Conservation (phyloP, 1,284 basidiomycete species). For the Acaromyces ingoldii region DNA sequence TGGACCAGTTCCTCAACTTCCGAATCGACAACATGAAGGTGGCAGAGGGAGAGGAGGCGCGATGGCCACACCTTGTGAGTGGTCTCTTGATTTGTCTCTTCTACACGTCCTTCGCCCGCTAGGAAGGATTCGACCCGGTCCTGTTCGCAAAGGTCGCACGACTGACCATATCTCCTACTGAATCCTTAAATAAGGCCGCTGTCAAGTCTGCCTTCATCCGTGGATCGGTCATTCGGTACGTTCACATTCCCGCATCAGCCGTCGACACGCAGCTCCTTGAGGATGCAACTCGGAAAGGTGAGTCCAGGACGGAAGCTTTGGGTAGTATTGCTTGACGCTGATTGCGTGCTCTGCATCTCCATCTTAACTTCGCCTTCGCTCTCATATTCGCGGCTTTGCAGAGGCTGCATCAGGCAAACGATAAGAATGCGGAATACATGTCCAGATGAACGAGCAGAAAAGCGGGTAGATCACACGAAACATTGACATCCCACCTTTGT, state of each 20-base stretch:
- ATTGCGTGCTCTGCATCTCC: not conserved
- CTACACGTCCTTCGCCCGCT: not conserved
- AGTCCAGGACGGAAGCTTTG: constrained; percentile 11
- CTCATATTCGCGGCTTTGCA: no score
- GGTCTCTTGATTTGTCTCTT: not conserved
- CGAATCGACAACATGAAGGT: constrained; percentile 90
- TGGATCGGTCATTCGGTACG: constrained; percentile 95
- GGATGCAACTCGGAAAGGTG: constrained; percentile 87
- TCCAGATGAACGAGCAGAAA: no score
- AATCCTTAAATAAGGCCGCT: constrained; percentile 68
- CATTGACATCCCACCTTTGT: no score
- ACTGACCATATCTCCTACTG: no score
- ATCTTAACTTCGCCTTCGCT: no score
- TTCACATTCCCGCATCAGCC: constrained; percentile 82
- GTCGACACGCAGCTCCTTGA: constrained; percentile 95
- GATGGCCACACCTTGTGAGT: constrained; percentile 93
- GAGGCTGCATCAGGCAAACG: constrained; percentile 6
- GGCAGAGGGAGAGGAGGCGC: constrained; percentile 58
- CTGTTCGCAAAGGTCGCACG: not conserved
- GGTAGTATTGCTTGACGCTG: not conserved
- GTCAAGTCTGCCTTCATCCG: constrained; percentile 99
- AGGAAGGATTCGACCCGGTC: not conserved
- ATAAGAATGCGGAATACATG: not conserved
- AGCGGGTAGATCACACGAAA: no score
- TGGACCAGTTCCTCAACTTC: constrained; percentile 99